Evolutionary conservation across 345 rosid genomes (phyloP), one percentile per base, ranked within the genome.

Genomic region (Moringa oleifera): DNA sequence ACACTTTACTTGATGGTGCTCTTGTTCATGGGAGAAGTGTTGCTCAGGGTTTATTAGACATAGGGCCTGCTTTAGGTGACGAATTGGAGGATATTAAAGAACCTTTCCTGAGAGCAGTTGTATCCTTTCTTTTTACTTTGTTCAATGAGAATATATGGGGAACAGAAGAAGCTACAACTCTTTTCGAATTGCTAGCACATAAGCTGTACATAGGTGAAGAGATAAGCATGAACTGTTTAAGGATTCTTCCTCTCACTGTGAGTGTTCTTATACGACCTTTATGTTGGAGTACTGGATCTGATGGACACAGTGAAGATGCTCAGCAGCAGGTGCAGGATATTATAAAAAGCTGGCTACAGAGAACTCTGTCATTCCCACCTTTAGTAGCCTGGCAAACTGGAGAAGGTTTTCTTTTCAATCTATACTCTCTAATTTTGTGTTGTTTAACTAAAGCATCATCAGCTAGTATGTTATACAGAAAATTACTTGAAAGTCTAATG

Each of bases 91-190:
- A 74, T 41, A 58, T 86, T 53, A 58, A 77, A 73, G 96, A 86
- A 74, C 96, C 92, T 65, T 88, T 88, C 69, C 61, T 88, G 67
- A 85, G 98, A 73, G 98, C 92, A 70, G 86, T 90, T 65, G 64
- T 90, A 64, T 77, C 83, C 67, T 79, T 88, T 60, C 69, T 86
- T 68, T 47, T 73, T 72, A 76, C 79, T 51, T 76, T 88, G 80
- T 83, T 93, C 67, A 82, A 80, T 72, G 81, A 84, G 68, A 69
- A 75, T 58, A 64, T 83, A 60, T 93, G 98, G 97, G 70, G 71
- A 64, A 73, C 57, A 64, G 83, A 82, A 68, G 85, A 90, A 71
- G 95, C 97, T 66, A 53, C 62, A 71, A 12, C 65, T 67, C 65
- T 88, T 58, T 93, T 86, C 71, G 78, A 80, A 59, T 57, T 85